Percentiles rank a stretch among this genome's conserved stretches.
These are phyloP conservation scores for Porodaedalea pini DNA, from an alignment of 1,284 basidiomycete species.

Conservation along the genomic window DNA sequence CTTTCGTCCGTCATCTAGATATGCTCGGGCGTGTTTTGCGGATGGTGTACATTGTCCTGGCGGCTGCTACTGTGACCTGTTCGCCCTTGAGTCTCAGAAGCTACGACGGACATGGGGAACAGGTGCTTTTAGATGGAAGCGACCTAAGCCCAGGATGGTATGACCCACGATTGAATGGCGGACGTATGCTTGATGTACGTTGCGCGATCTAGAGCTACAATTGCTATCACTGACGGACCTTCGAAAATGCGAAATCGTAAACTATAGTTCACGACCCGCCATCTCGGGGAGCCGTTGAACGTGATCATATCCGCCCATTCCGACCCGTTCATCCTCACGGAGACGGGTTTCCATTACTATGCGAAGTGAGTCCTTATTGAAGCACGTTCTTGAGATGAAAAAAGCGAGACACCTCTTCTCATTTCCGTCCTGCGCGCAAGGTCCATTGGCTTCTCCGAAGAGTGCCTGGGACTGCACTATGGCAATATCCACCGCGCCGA, in stretches of 20 bases:
- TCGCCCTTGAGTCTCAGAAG: no score
- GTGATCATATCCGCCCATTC: slow-evolving; percentile 44
- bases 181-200: slow-evolving; percentile 67
- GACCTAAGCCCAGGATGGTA: slow-evolving; percentile 46
- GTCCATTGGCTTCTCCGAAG: slow-evolving; percentile 65
- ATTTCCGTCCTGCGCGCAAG: slow-evolving; percentile 27
- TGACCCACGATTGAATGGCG: slow-evolving; percentile 68
- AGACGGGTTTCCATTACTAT: slow-evolving; percentile 38
- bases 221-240: background rate
- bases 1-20: background rate
- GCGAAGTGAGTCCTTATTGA: slow-evolving; percentile 35
- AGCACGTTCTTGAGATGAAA: no score
- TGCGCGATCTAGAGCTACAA: background rate
- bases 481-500: slow-evolving; percentile 44
- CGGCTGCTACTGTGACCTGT: background rate
- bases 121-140: background rate
- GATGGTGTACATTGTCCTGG: background rate
- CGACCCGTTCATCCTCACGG: slow-evolving; percentile 41
- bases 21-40: background rate
- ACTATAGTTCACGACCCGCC: slow-evolving; percentile 55
- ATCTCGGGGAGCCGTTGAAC: slow-evolving; percentile 43
- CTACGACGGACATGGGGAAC: background rate
- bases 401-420: background rate
- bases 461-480: slow-evolving; percentile 45
- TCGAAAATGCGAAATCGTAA: slow-evolving; percentile 1